Conservation (phyloP, 257 asterid species). For the Penstemon newberryi region DNA sequence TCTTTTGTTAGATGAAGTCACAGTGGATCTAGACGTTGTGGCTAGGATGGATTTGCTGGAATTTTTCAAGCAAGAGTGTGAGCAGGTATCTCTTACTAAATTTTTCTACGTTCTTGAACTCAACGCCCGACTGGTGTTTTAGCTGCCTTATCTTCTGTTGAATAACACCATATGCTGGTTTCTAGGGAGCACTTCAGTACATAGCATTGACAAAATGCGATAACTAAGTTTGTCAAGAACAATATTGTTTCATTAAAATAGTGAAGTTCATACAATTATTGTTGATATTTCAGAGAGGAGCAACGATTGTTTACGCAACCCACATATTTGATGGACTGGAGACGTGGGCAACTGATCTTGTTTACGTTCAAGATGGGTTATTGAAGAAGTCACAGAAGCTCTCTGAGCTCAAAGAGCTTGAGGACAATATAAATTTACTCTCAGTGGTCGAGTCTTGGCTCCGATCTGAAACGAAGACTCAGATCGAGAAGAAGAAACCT, state of each 20-base stretch:
- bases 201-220: neutral
- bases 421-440: conserved; percentile 61
- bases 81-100: conserved; percentile 50
- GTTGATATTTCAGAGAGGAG: conserved; percentile 70
- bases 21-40: conserved; percentile 93
- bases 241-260: neutral
- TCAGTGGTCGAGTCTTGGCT: conserved; percentile 91
- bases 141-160: conserved; percentile 8
- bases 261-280: neutral
- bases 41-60: conserved; percentile 97
- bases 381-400: conserved; percentile 73
- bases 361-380: conserved; percentile 81
- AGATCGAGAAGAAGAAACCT: conserved; percentile 69
- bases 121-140: neutral
- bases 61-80: conserved; percentile 88
- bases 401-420: conserved; percentile 64
- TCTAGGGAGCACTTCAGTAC: neutral
- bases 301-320: conserved; percentile 89
- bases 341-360: conserved; percentile 90
- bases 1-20: conserved; percentile 94
- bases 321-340: conserved; percentile 97
- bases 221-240: no score
- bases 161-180: neutral
- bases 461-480: conserved; percentile 71
- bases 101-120: conserved; percentile 13